Percentiles rank a stretch among this genome's conserved stretches.
Conservation (phyloP, 78 protist species). For the Dictyostelium citrinum region DNA sequence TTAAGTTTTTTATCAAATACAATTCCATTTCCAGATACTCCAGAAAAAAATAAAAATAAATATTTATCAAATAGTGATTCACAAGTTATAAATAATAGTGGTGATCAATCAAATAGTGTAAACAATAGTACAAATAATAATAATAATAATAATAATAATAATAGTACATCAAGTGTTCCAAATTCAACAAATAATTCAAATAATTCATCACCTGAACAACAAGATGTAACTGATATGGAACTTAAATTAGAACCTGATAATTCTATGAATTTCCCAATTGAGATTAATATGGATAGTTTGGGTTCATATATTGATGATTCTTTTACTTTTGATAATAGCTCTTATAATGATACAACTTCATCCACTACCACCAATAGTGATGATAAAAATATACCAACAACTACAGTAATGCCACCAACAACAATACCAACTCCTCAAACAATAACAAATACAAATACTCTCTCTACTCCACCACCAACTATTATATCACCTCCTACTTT, state of each 20-base stretch:
- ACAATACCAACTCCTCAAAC: neutral
- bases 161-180: neutral
- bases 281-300: slow-evolving; percentile 25
- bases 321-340: neutral
- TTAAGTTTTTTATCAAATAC: slow-evolving; percentile 27
- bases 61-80: slow-evolving; percentile 11
- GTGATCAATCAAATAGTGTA: neutral
- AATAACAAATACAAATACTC: neutral
- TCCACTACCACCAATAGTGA: neutral
- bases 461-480: neutral
- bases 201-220: slow-evolving; percentile 6
- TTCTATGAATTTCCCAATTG: neutral
- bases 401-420: neutral
- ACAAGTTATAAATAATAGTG: neutral
- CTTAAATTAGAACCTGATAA: neutral
- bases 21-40: slow-evolving; percentile 22
- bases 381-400: neutral
- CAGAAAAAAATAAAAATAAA: neutral
- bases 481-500: neutral
- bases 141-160: neutral
- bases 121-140: neutral
- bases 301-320: neutral
- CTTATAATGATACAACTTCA: neutral
- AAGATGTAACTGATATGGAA: neutral
- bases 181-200: neutral